Evolutionary conservation across 768 basidiomycete genomes (phyloP), one percentile per base, ranked within the genome.

Genomic region (Mycena pura): DNA sequence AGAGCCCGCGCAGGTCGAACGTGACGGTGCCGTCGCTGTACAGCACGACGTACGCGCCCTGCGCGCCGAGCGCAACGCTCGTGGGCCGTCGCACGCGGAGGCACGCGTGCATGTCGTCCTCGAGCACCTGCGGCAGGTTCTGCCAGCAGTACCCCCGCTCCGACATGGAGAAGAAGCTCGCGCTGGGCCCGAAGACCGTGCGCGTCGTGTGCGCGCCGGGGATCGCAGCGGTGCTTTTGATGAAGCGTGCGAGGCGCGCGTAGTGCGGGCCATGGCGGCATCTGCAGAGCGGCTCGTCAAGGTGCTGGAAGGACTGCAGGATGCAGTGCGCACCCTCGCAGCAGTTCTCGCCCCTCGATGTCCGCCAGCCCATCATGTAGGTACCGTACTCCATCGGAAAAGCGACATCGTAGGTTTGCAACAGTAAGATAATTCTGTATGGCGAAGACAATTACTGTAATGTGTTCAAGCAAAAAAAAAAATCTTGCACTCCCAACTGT

Each of bases 381-480:
- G 22, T 5, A 13, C 47, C 54, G 5, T 54, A 19, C 9, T 62
- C 55, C 54, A 57, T 51, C 24, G 61, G 61, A 28, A 62, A 51
- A 9, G 61, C 61, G 9, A 62, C 55, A 57, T 62, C 61, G 36
- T 62, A 41, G 2, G 61, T n/a, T n/a, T n/a, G n/a, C n/a, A n/a
- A n/a, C n/a, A n/a, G n/a, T n/a, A n/a, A n/a, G n/a, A n/a, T n/a
- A n/a, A n/a, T n/a, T n/a, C n/a, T n/a, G n/a, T n/a, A n/a, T n/a
- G n/a, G n/a, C n/a, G n/a, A n/a, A n/a, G n/a, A n/a, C n/a, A n/a
- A n/a, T n/a, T n/a, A n/a, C n/a, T n/a, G n/a, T n/a, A n/a, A n/a
- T n/a, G n/a, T n/a, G n/a, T n/a, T n/a, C n/a, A n/a, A n/a, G n/a
- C n/a, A n/a, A n/a, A n/a, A n/a, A n/a, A n/a, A n/a, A n/a, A n/a